Base-by-base conservation (phyloP, 108 stramenopile species). In the Mediolabrus comicus region DNA sequence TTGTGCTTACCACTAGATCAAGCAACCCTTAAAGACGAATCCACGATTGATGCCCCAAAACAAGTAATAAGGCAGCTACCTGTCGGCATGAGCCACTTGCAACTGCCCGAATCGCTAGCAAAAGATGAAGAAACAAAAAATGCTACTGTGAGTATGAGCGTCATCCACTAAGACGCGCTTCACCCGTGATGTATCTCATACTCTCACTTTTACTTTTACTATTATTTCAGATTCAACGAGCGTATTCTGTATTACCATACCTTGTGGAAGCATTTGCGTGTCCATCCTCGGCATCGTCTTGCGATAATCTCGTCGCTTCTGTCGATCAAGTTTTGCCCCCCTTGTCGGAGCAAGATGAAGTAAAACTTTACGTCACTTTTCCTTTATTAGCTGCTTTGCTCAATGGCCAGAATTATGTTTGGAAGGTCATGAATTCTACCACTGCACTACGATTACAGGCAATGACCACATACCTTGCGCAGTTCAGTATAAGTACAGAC, bases 311-410 rank as follows among this genome's bases (percentile, higher is more conserved):
- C 30, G 75, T 67, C 30, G 41, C 72, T 32, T 81, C 64, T 36
- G 65, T 82, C 0, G 59, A 63, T 32, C 65, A 86, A 39, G 59
- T 79, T 12, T 53, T 92, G 26, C 91, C 91, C n/a, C 91, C 91
- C 0, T 61, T 92, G 29, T 87, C 85, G 10, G 46, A 70, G 46
- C 65, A 34, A 19, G 91, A 92, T 53, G 62, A 75, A 51, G 62
- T 73, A 30, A 64, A 76, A 26, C 62, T 92, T 3, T 77, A 65
- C 34, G 75, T 87, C 10, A 28, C 62, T 33, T 65, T 89, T 6
- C 88, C 91, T n/a, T 53, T 92, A 22, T 55, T 90, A n/a, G 78
- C 80, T 59, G 76, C 75, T 24, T 73, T 83, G 19, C 74, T 92
- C 14, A 35, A 55, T 17, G 49, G 51, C 59, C 25, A 31, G 16